phyloP scores from a whole-genome alignment of 306 rosid genomes.

The Vigna angularis region DNA sequence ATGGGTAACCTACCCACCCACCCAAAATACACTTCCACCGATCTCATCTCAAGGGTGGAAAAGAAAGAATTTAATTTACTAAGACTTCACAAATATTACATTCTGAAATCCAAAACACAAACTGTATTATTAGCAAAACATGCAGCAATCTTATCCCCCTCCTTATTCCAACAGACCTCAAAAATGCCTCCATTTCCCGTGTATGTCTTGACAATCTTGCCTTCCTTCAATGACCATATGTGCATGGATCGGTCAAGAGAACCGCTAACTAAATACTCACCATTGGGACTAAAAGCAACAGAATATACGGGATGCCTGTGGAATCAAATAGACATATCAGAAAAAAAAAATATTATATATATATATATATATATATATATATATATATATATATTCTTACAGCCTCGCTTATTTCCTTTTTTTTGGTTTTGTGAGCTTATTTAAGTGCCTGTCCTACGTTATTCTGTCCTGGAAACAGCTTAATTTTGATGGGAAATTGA shows the following conservation, averaged over 20 bases:
- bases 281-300: conserved; percentile 90
- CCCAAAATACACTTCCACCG: conserved; percentile 45
- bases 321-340: conserved; percentile 30
- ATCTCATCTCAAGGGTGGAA: conserved; percentile 38
- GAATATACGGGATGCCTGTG: conserved; percentile 78
- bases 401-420: not conserved
- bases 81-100: conserved; percentile 43
- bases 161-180: conserved; percentile 94
- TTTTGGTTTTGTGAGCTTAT: not conserved
- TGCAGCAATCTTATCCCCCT: conserved; percentile 87
- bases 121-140: conserved; percentile 83
- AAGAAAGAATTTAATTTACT: conserved; percentile 45
- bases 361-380: too few species aligned
- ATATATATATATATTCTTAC: not conserved
- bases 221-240: conserved; percentile 85
- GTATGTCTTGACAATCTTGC: conserved; percentile 81
- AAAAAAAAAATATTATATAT: too few species aligned
- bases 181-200: conserved; percentile 78
- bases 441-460: not conserved
- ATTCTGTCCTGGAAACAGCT: not conserved
- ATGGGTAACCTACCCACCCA: conserved; percentile 45
- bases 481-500: not conserved
- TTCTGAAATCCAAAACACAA: conserved; percentile 63
- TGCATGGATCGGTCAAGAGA: conserved; percentile 85
- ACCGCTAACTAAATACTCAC: conserved; percentile 87